A percentile compares a stretch with the other conserved stretches of the same genome.
phyloP scores from a whole-genome alignment of 148 eudicot genomes.

The Oxyria digyna region DNA sequence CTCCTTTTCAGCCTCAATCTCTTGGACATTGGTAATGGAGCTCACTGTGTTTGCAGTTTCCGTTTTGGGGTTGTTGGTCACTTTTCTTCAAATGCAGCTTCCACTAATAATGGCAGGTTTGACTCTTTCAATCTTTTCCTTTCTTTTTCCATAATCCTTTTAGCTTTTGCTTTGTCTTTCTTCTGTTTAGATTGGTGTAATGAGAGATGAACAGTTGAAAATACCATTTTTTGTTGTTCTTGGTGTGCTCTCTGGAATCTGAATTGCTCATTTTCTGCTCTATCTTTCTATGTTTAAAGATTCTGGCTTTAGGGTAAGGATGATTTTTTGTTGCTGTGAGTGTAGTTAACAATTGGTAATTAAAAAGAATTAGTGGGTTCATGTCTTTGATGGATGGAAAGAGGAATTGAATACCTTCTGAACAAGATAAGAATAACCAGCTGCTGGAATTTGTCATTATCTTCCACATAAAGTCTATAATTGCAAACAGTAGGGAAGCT shows the following conservation, averaged over 20 bases:
- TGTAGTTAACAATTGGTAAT: background rate
- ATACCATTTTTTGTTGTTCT: background rate
- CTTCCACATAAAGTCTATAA: background rate
- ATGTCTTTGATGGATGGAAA: background rate
- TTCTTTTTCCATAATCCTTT: background rate
- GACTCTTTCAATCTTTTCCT: background rate
- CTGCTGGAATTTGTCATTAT: slow-evolving; percentile 2
- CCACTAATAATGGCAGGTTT: slow-evolving; percentile 5
- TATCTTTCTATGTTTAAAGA: background rate
- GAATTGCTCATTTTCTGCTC: background rate
- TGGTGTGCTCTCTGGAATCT: background rate
- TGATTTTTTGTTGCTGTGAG: background rate
- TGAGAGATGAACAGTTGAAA: background rate
- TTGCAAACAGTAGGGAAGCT: background rate
- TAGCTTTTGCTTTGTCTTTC: slow-evolving; percentile 2
- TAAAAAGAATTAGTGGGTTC: background rate
- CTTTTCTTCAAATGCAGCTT: background rate
- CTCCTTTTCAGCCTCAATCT: background rate
- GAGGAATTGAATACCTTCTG: background rate
- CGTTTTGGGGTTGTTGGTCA: background rate
- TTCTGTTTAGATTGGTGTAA: background rate
- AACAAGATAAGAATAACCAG: background rate
- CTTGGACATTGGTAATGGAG: background rate
- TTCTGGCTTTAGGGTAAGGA: background rate
- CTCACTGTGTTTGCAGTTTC: background rate